phyloP scores from a whole-genome alignment of 129 eudicot genomes.

The Artemisia tridentata region DNA sequence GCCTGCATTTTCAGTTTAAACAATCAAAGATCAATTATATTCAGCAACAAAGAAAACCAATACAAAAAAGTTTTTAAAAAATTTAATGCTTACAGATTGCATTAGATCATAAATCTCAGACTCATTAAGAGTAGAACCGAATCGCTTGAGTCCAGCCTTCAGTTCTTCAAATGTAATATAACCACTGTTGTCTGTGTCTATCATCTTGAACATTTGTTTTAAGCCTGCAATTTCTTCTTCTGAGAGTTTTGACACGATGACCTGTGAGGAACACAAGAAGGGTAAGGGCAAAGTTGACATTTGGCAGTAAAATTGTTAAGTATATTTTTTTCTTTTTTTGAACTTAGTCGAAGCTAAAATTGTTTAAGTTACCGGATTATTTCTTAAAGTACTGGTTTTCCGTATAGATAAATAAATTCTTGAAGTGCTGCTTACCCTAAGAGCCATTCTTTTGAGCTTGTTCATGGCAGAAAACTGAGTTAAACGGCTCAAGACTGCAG shows the following conservation, averaged over 20 bases:
- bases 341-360: no score
- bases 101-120: constrained; percentile 38
- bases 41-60: not conserved
- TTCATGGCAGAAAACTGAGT: constrained; percentile 79
- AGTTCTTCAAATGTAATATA: constrained; percentile 43
- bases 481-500: constrained; percentile 70
- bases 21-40: not conserved
- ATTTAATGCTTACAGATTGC: constrained; percentile 32
- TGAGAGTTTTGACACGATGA: constrained; percentile 34
- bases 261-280: constrained; percentile 23
- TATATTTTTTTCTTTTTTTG: no score
- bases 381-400: not conserved
- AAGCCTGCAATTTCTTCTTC: constrained; percentile 42
- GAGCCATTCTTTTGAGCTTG: constrained; percentile 90
- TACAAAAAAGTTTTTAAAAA: not conserved
- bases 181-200: constrained; percentile 45
- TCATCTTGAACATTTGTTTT: constrained; percentile 41
- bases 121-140: constrained; percentile 35
- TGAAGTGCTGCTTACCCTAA: constrained; percentile 48
- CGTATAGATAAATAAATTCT: no score
- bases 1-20: constrained; percentile 43
- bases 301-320: not conserved
- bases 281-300: constrained; percentile 25
- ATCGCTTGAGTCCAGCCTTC: constrained; percentile 35
- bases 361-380: not conserved